These are phyloP conservation scores for Onygenales sp. DNA, from an alignment of 2,329 filamentous ascomycete species.

Conservation along the genomic window DNA sequence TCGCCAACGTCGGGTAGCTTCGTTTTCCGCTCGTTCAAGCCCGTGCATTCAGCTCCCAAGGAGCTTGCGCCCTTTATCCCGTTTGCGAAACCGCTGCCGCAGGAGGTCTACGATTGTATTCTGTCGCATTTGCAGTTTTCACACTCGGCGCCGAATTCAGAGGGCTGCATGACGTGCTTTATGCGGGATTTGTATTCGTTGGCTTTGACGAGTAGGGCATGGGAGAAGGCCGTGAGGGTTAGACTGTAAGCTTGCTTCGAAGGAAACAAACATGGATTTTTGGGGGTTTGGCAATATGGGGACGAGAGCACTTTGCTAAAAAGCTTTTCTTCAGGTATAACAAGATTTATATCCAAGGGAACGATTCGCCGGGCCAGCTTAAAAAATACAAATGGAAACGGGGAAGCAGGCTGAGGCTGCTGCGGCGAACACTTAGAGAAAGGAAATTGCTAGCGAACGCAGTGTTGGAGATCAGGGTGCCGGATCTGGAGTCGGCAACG, in stretches of 20 bases:
- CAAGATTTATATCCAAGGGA: conserved; percentile 39
- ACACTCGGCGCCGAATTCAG: conserved; percentile 30
- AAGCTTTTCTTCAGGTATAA: conserved; percentile 33
- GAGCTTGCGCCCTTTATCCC: conserved; percentile 16
- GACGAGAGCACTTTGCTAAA: conserved; percentile 7
- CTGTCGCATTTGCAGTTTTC: conserved; percentile 40
- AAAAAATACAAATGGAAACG: conserved; percentile 42
- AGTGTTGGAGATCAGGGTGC: conserved; percentile 45
- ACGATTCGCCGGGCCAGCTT: conserved; percentile 36
- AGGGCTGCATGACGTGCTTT: conserved; percentile 44
- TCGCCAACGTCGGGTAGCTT: conserved; percentile 19
- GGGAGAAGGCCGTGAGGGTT: conserved; percentile 43
- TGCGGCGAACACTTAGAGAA: conserved; percentile 46
- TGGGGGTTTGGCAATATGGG: background rate
- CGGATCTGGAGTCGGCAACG: conserved; percentile 36
- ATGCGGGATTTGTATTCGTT: conserved; percentile 45
- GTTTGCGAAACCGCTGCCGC: conserved; percentile 38
- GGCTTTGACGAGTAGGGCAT: conserved; percentile 46
- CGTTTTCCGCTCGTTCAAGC: conserved; percentile 29
- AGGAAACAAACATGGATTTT: background rate
- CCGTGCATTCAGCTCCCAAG: conserved; percentile 24
- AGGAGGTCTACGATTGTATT: conserved; percentile 47
- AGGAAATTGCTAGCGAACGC: conserved; percentile 41
- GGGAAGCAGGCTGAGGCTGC: conserved; percentile 42
- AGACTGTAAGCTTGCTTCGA: conserved; percentile 37